These are phyloP conservation scores for Vitis hybrid DNA, from an alignment of 177 flowering plant species.

Conservation along the genomic window DNA sequence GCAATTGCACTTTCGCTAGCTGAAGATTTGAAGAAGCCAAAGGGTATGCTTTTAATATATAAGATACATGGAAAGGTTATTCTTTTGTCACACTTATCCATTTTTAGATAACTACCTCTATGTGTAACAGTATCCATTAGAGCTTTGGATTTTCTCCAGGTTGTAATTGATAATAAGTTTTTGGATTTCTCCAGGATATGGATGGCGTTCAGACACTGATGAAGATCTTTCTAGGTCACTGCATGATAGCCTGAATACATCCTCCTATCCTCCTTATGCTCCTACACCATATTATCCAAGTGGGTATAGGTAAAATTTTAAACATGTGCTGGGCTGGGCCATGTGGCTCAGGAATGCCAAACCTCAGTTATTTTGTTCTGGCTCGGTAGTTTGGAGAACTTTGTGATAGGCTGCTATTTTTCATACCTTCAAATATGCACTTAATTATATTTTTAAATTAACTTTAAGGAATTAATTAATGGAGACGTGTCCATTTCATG, in stretches of 20 bases:
- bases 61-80: background rate
- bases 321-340: background rate
- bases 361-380: background rate
- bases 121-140: background rate
- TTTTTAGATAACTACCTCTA: background rate
- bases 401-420: background rate
- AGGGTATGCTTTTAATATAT: slow-evolving; percentile 36
- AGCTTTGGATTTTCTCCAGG: background rate
- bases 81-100: background rate
- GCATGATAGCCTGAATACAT: slow-evolving; percentile 41
- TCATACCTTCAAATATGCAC: too few species aligned
- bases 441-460: too few species aligned
- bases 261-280: slow-evolving; percentile 53
- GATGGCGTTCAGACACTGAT: slow-evolving; percentile 43
- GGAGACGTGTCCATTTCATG: too few species aligned
- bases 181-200: slow-evolving; percentile 41
- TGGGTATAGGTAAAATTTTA: slow-evolving; percentile 43
- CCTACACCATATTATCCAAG: slow-evolving; percentile 41
- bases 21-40: slow-evolving; percentile 61
- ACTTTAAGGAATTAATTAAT: too few species aligned
- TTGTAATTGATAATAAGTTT: background rate
- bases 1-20: slow-evolving; percentile 75
- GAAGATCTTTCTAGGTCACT: slow-evolving; percentile 57
- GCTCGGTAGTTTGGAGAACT: background rate
- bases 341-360: background rate